phyloP scores from a whole-genome alignment of 2,329 filamentous ascomycete genomes.

The Xylariaceae sp. region DNA sequence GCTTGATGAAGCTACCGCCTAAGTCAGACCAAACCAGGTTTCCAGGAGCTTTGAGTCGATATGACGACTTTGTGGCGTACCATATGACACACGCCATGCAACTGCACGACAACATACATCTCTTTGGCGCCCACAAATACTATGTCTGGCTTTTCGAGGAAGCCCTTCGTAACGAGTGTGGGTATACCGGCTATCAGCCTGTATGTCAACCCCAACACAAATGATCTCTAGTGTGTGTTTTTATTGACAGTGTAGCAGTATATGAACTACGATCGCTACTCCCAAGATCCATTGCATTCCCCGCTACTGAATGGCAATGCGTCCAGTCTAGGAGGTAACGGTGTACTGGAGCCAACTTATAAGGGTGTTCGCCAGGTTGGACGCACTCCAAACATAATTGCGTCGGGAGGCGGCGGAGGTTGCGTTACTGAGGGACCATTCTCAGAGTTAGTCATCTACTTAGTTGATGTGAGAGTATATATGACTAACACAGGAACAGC shows the following conservation, averaged over 20 bases:
- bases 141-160: constrained; percentile 43
- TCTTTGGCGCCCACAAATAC: constrained; percentile 42
- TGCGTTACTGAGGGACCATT: constrained; percentile 60
- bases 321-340: constrained; percentile 57
- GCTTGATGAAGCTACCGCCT: constrained; percentile 39
- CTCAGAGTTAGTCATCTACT: constrained; percentile 41
- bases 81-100: constrained; percentile 42
- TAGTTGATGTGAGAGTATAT: not conserved
- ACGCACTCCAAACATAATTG: constrained; percentile 49
- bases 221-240: not conserved
- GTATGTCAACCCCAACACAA: constrained; percentile 25
- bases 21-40: constrained; percentile 34
- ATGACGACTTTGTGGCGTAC: constrained; percentile 42
- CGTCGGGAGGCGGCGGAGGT: constrained; percentile 59
- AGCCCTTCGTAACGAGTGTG: constrained; percentile 44
- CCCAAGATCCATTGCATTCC: constrained; percentile 54
- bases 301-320: constrained; percentile 62
- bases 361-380: constrained; percentile 39
- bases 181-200: constrained; percentile 44
- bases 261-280: constrained; percentile 59
- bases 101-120: constrained; percentile 38
- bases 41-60: constrained; percentile 41
- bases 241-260: constrained; percentile 44
- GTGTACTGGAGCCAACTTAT: constrained; percentile 40
- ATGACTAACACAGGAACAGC: constrained; percentile 39